Evolutionary conservation across 148 eudicot genomes (phyloP).

Genomic region (Bassia scoparia): DNA sequence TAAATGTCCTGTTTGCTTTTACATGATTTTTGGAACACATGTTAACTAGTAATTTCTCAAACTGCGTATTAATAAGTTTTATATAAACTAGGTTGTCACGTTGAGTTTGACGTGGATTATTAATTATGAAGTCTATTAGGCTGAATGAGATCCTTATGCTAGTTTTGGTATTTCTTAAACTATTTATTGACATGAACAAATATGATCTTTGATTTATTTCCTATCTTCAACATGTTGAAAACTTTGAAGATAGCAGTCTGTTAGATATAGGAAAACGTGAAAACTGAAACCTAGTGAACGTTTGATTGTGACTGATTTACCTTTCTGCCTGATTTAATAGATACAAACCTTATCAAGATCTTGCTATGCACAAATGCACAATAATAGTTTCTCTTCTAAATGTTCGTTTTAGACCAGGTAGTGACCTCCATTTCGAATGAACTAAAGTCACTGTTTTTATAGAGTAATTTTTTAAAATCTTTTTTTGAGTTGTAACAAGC

Average conservation of each 20-base stretch:
- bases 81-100: no score
- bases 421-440: background rate
- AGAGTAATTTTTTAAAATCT: background rate
- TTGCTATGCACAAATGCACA: background rate
- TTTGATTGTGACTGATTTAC: background rate
- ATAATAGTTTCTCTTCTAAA: background rate
- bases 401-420: background rate
- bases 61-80: no score
- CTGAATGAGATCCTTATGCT: no score
- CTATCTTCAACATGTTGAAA: no score
- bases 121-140: no score
- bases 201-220: background rate
- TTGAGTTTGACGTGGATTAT: no score
- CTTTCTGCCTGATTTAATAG: background rate
- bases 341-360: background rate
- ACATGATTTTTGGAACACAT: no score
- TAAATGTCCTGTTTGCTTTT: no score
- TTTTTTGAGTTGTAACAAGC: background rate
- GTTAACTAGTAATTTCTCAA: no score
- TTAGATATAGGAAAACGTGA: background rate
- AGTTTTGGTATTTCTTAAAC: no score
- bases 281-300: background rate
- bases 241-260: background rate
- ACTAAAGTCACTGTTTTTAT: no score
- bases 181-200: no score